A percentile compares a stretch with the other conserved stretches of the same genome.
Evolutionary conservation across 2,329 filamentous ascomycete species (phyloP).

Genomic region (Pseudopyricularia javanii): DNA sequence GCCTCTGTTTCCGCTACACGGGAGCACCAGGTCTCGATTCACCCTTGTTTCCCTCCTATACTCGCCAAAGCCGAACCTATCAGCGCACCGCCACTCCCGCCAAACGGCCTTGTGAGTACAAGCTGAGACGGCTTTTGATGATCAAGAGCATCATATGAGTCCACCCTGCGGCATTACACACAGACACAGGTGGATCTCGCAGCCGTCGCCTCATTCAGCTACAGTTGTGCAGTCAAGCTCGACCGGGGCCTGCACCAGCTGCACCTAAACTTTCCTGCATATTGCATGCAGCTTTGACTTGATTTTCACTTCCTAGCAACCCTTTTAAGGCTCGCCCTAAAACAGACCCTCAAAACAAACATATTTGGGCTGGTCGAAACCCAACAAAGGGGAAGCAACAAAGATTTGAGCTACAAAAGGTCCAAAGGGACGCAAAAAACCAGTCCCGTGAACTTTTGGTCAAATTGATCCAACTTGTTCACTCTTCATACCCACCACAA

Average conservation of each 20-base stretch:
- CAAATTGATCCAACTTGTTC: neutral
- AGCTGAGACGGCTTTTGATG: neutral
- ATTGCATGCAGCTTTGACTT: too few relatives aligned
- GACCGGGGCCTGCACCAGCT: neutral
- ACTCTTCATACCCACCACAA: neutral
- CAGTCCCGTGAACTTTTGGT: too few relatives aligned
- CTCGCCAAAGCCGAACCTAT: neutral
- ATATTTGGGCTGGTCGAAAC: too few relatives aligned
- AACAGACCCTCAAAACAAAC: too few relatives aligned
- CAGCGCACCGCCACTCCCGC: neutral
- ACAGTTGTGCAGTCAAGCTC: neutral
- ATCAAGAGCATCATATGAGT: neutral
- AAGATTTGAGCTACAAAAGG: too few relatives aligned
- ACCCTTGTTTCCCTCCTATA: neutral
- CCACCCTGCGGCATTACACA: neutral
- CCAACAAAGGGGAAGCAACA: too few relatives aligned
- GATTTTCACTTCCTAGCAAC: neutral
- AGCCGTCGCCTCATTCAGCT: neutral
- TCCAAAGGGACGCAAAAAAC: too few relatives aligned
- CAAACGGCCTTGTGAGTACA: neutral
- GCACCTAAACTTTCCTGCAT: neutral
- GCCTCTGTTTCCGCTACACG: neutral
- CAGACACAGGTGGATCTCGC: neutral
- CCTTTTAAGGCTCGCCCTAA: too few relatives aligned
- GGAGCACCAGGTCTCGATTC: neutral